phyloP scores from a whole-genome alignment of 345 rosid species.

The Corchorus olitorius region DNA sequence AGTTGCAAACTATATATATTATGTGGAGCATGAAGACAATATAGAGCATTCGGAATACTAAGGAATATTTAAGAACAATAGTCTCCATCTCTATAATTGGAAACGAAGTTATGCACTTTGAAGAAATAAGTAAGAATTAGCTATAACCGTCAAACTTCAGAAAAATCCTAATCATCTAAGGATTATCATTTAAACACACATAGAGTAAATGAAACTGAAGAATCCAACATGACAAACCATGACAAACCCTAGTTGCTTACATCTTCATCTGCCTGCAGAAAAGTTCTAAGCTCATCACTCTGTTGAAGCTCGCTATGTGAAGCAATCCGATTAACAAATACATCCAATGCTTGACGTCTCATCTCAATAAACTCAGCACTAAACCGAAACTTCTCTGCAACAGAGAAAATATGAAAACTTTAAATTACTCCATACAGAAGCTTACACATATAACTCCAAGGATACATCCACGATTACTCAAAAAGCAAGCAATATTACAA shows the following conservation, averaged over 20 bases:
- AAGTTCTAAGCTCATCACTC: conserved; percentile 92
- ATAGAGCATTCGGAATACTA: too few species aligned
- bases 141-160: neutral
- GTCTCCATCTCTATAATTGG: neutral
- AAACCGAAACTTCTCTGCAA: conserved; percentile 93
- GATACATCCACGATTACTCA: neutral
- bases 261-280: conserved; percentile 98
- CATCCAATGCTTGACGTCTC: conserved; percentile 89
- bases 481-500: neutral
- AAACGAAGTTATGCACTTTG: neutral
- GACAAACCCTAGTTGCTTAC: conserved; percentile 37
- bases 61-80: neutral
- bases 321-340: conserved; percentile 90
- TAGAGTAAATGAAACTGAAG: neutral
- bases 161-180: neutral
- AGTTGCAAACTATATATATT: too few species aligned
- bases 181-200: neutral
- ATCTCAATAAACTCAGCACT: conserved; percentile 97
- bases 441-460: neutral
- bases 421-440: neutral
- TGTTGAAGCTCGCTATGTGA: conserved; percentile 82
- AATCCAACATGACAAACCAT: neutral
- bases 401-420: neutral
- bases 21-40: too few species aligned
- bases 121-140: neutral